Percentiles rank a stretch among this genome's conserved stretches.
Conservation (phyloP, 1,284 basidiomycete species). For the Ustilago tritici region DNA sequence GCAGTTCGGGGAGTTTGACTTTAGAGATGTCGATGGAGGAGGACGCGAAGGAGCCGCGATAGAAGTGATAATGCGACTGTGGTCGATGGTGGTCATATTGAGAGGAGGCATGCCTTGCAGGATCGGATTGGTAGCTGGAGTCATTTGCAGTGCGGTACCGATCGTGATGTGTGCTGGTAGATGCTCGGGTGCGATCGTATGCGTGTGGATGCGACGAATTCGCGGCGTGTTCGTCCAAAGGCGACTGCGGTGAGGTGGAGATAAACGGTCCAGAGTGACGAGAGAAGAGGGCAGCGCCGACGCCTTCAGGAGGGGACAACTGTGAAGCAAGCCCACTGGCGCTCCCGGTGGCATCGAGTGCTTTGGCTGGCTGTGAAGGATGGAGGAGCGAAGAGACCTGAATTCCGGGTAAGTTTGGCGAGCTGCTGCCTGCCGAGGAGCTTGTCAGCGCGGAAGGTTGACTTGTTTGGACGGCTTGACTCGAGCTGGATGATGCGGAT, state of each 20-base stretch:
- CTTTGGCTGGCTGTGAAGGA: slow-evolving; percentile 8
- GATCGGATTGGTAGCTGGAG: background rate
- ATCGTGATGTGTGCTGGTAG: slow-evolving; percentile 29
- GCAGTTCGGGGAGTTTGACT: slow-evolving; percentile 37
- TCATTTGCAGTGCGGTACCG: slow-evolving; percentile 18
- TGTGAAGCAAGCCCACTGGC: background rate
- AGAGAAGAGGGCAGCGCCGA: background rate
- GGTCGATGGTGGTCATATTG: slow-evolving; percentile 36
- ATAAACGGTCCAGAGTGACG: background rate
- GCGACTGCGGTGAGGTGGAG: slow-evolving; percentile 26
- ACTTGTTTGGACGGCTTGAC: background rate
- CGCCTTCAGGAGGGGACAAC: slow-evolving; percentile 15
- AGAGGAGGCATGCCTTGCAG: slow-evolving; percentile 4
- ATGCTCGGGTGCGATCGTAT: slow-evolving; percentile 18
- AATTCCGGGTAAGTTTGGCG: slow-evolving; percentile 15
- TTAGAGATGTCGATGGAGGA: slow-evolving; percentile 38
- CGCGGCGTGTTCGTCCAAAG: slow-evolving; percentile 8
- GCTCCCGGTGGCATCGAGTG: background rate
- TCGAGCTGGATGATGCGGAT: background rate
- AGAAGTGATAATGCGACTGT: slow-evolving; percentile 1
- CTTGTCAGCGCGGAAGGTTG: background rate
- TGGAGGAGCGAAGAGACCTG: slow-evolving; percentile 38
- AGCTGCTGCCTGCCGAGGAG: background rate
- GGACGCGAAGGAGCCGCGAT: slow-evolving; percentile 13
- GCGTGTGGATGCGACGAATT: slow-evolving; percentile 1